Evolutionary conservation across 2,329 filamentous ascomycete species (phyloP).

Genomic region (Dactylella cylindrospora): DNA sequence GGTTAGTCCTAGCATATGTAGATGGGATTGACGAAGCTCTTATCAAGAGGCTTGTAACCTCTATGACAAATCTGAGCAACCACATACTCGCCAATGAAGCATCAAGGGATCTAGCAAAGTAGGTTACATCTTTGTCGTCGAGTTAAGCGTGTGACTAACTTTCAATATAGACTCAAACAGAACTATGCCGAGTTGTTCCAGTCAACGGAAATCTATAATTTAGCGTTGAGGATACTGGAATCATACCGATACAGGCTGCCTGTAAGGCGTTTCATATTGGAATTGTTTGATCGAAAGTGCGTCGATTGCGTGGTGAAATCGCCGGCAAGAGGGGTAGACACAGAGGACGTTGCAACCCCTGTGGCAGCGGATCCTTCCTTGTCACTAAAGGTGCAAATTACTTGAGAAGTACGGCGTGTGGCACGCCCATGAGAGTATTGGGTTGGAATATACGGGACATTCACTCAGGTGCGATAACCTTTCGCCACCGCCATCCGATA

Average conservation of each 20-base stretch:
- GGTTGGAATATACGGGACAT: too few species aligned
- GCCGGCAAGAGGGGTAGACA: constrained; percentile 3
- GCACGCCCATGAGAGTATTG: too few species aligned
- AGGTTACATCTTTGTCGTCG: constrained; percentile 48
- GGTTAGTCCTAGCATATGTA: constrained; percentile 54
- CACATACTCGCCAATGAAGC: constrained; percentile 89
- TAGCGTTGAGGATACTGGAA: constrained; percentile 81
- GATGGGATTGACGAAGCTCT: constrained; percentile 63
- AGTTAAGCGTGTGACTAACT: neutral
- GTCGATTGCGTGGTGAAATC: constrained; percentile 71
- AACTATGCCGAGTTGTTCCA: constrained; percentile 74
- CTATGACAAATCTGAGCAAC: constrained; percentile 86
- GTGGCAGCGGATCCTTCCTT: neutral
- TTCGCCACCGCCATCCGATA: too few species aligned
- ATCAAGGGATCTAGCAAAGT: constrained; percentile 71
- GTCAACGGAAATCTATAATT: constrained; percentile 75
- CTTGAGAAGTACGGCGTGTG: constrained; percentile 1
- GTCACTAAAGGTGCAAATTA: constrained; percentile 9
- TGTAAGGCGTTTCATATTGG: constrained; percentile 84
- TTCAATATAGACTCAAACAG: constrained; percentile 64
- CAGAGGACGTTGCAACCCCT: constrained; percentile 9
- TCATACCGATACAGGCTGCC: constrained; percentile 85
- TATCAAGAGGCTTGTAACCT: constrained; percentile 75
- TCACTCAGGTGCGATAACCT: too few species aligned
- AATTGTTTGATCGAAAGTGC: constrained; percentile 89